Percentiles rank a stretch among this genome's conserved stretches.
Evolutionary conservation across 768 basidiomycete species (phyloP).

Genomic region (Pleurotus tuoliensis): DNA sequence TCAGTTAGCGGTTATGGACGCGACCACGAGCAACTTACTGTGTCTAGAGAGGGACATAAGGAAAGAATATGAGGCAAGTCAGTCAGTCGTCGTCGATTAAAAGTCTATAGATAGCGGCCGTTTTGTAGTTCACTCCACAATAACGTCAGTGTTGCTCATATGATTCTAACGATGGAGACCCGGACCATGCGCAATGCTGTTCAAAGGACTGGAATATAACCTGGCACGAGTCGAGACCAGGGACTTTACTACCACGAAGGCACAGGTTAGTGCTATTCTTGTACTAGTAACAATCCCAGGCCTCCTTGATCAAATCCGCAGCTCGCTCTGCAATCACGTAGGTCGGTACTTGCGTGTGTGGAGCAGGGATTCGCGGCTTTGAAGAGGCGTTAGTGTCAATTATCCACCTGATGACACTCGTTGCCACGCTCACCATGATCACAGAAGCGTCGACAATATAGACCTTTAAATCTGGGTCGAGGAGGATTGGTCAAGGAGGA

Average conservation of each 20-base stretch:
- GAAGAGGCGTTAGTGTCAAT: neutral
- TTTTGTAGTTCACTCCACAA: neutral
- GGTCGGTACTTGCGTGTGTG: slow-evolving; percentile 24
- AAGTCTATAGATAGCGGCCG: too few species aligned
- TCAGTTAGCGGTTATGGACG: neutral
- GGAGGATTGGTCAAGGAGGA: slow-evolving; percentile 9
- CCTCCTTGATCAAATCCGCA: slow-evolving; percentile 23
- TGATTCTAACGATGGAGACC: neutral
- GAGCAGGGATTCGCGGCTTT: slow-evolving; percentile 21
- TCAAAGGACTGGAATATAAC: neutral
- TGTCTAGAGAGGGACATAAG: slow-evolving; percentile 36
- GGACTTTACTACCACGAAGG: too few species aligned
- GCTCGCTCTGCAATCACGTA: slow-evolving; percentile 28
- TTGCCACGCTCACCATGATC: slow-evolving; percentile 20
- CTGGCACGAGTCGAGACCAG: neutral
- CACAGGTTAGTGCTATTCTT: neutral
- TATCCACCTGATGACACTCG: neutral
- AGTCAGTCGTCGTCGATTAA: neutral
- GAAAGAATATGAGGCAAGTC: neutral
- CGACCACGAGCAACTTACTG: slow-evolving; percentile 20
- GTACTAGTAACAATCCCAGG: neutral
- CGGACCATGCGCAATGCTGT: neutral
- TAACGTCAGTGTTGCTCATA: slow-evolving; percentile 4
- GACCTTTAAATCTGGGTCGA: slow-evolving; percentile 29
- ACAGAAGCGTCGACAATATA: slow-evolving; percentile 36